phyloP scores from a whole-genome alignment of 768 basidiomycete genomes.

The Mycena rebaudengoi region DNA sequence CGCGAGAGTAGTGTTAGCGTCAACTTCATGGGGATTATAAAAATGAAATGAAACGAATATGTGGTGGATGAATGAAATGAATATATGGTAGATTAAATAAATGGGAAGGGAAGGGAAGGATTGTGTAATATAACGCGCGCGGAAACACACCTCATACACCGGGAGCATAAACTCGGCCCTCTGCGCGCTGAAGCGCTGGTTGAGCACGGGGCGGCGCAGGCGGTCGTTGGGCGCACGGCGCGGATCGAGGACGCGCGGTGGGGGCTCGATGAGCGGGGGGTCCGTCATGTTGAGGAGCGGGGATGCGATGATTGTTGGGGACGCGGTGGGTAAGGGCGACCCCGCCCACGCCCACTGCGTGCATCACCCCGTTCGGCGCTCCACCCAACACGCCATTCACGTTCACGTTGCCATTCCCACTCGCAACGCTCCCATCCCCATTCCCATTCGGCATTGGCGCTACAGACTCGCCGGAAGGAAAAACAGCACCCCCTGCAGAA shows the following conservation, averaged over 20 bases:
- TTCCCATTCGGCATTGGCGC: too few species aligned
- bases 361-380: conserved; percentile 42
- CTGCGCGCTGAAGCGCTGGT: conserved; percentile 35
- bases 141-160: conserved; percentile 26
- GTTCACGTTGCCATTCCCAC: too few species aligned
- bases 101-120: background rate
- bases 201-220: too few species aligned
- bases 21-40: conserved; percentile 38
- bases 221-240: conserved; percentile 3
- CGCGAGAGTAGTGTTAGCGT: conserved; percentile 72
- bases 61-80: too few species aligned
- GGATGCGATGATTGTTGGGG: too few species aligned
- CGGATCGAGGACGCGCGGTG: conserved; percentile 32
- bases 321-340: too few species aligned
- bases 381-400: conserved; percentile 18
- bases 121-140: background rate
- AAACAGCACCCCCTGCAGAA: conserved; percentile 47
- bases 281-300: too few species aligned
- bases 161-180: conserved; percentile 32
- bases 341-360: conserved; percentile 44
- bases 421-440: too few species aligned
- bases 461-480: too few species aligned
- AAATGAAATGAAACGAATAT: conserved; percentile 7
- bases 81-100: conserved; percentile 44
- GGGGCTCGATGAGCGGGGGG: too few species aligned